phyloP scores from a whole-genome alignment of 1,284 basidiomycete genomes.

The Apiotrichum domesticum region DNA sequence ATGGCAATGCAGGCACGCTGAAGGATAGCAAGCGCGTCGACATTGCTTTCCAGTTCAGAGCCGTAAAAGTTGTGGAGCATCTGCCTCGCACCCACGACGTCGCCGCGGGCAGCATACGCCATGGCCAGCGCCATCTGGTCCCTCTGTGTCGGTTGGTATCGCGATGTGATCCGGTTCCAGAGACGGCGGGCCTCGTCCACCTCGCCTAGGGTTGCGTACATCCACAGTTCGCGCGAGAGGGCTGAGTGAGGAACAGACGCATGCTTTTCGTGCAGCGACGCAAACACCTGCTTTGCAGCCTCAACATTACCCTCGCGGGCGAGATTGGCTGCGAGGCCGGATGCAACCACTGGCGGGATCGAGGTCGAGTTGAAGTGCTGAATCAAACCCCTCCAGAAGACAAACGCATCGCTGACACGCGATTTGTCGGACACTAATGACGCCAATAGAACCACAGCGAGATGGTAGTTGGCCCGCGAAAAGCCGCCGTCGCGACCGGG shows the following conservation, averaged over 20 bases:
- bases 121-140: conserved; percentile 5
- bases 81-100: not conserved
- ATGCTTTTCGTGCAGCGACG: conserved; percentile 3
- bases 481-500: not conserved
- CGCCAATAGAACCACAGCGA: not conserved
- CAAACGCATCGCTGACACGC: conserved; percentile 4
- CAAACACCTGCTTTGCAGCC: conserved; percentile 7
- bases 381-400: conserved; percentile 2
- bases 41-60: not conserved
- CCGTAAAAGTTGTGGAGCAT: conserved; percentile 3
- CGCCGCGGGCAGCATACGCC: conserved; percentile 4
- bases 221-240: conserved; percentile 10
- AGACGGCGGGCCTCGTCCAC: conserved; percentile 1
- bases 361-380: conserved; percentile 9
- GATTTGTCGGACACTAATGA: not conserved
- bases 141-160: conserved; percentile 3
- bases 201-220: conserved; percentile 8
- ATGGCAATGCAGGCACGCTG: conserved; percentile 21
- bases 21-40: conserved; percentile 15
- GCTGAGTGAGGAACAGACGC: conserved; percentile 8
- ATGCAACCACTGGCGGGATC: conserved; percentile 2
- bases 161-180: conserved; percentile 6
- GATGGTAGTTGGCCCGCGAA: conserved; percentile 3
- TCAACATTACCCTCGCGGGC: not conserved
- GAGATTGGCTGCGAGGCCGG: conserved; percentile 7